phyloP scores from a whole-genome alignment of 164 flowering plant genomes.

The Buxus sempervirens region DNA sequence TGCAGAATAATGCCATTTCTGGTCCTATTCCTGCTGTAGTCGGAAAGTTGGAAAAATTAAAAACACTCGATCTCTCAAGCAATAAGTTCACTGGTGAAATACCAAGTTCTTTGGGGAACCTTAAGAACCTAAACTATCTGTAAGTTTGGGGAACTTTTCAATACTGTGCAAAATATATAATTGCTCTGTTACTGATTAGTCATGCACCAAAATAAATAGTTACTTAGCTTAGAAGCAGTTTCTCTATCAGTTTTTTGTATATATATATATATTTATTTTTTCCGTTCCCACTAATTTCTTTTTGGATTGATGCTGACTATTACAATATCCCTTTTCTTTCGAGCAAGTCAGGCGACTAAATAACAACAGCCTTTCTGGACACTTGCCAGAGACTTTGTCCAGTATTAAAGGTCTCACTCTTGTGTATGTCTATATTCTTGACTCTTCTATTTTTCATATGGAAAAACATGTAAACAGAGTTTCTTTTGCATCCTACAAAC shows the following conservation, averaged over 20 bases:
- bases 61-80: conserved; percentile 86
- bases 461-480: not conserved
- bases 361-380: conserved; percentile 88
- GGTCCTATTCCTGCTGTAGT: conserved; percentile 77
- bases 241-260: too few species aligned
- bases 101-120: conserved; percentile 72
- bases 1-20: conserved; percentile 84
- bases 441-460: conserved; percentile 3
- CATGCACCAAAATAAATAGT: not conserved
- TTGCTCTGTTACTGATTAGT: not conserved
- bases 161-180: not conserved
- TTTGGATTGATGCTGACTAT: conserved; percentile 8
- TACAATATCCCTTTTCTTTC: conserved; percentile 11
- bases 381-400: conserved; percentile 67
- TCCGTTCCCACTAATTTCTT: not conserved
- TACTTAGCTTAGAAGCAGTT: not conserved
- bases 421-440: conserved; percentile 50
- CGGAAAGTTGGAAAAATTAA: conserved; percentile 79
- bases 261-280: too few species aligned
- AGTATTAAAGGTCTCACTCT: conserved; percentile 70
- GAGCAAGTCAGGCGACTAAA: conserved; percentile 71
- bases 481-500: not conserved
- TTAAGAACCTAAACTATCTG: conserved; percentile 79
- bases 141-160: conserved; percentile 32
- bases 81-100: conserved; percentile 66